Percentiles rank a stretch among this genome's conserved stretches.
phyloP scores from a whole-genome alignment of 2,329 filamentous ascomycete species.

The Alternaria triticina region DNA sequence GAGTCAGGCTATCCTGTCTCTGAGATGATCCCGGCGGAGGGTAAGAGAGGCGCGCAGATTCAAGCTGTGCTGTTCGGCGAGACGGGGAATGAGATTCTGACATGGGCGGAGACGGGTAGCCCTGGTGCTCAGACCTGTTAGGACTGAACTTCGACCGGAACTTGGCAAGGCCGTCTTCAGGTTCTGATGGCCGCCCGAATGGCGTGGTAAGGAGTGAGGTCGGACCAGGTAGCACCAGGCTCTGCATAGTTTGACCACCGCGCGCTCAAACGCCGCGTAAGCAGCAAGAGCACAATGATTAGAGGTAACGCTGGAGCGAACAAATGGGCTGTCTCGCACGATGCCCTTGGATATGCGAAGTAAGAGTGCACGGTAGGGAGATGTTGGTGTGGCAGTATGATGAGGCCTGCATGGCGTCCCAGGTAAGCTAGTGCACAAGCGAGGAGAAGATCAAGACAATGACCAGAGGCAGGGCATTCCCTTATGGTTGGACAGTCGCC shows the following conservation, averaged over 20 bases:
- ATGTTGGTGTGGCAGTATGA: slow-evolving; percentile 29
- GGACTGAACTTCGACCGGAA: slow-evolving; percentile 45
- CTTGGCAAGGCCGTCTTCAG: slow-evolving; percentile 44
- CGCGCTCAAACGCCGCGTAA: slow-evolving; percentile 44
- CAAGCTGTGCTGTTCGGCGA: slow-evolving; percentile 44
- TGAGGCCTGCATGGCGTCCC: slow-evolving; percentile 40
- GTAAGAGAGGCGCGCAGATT: slow-evolving; percentile 40
- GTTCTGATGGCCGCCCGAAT: slow-evolving; percentile 46
- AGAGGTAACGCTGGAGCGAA: slow-evolving; percentile 30
- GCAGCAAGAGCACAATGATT: slow-evolving; percentile 42
- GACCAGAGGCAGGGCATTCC: slow-evolving; percentile 12
- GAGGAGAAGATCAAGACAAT: slow-evolving; percentile 24
- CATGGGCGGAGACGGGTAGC: slow-evolving; percentile 60
- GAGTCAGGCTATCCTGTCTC: slow-evolving; percentile 32
- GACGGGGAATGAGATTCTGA: slow-evolving; percentile 57
- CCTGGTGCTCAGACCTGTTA: slow-evolving; percentile 41
- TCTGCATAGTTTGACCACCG: slow-evolving; percentile 51
- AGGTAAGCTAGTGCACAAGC: slow-evolving; percentile 39
- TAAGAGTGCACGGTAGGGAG: slow-evolving; percentile 26
- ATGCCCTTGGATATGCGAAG: slow-evolving; percentile 22
- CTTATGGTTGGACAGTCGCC: slow-evolving; percentile 11
- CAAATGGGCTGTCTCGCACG: slow-evolving; percentile 19
- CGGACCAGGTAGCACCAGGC: slow-evolving; percentile 49
- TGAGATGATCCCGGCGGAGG: slow-evolving; percentile 30
- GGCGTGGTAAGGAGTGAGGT: slow-evolving; percentile 45